These are phyloP conservation scores for Phaffomyces opuntiae DNA, from an alignment of 805 yeast species.

Conservation along the genomic window DNA sequence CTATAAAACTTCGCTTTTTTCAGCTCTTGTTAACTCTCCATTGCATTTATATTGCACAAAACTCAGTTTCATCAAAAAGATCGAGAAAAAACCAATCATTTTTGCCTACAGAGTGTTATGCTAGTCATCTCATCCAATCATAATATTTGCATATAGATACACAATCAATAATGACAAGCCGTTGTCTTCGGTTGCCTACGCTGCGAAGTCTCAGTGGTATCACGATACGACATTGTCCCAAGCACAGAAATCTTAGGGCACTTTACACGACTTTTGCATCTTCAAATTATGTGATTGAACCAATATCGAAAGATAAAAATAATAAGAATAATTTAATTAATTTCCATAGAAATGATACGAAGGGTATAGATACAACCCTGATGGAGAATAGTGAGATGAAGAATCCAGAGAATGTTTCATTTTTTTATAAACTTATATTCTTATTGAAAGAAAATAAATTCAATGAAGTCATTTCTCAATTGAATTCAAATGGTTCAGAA, in stretches of 20 bases:
- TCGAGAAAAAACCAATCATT: neutral
- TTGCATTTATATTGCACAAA: too few relatives aligned
- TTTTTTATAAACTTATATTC: neutral
- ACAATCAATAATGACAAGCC: neutral
- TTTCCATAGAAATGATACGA: neutral
- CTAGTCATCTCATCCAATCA: neutral
- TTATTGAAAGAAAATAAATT: constrained; percentile 4
- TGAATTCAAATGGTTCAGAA: constrained; percentile 1
- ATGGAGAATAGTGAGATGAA: too few relatives aligned
- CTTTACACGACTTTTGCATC: constrained; percentile 6
- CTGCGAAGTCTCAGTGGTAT: neutral
- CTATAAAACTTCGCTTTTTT: too few relatives aligned
- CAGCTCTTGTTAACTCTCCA: too few relatives aligned
- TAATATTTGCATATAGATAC: neutral
- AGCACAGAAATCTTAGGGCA: too few relatives aligned
- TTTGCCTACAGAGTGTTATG: neutral
- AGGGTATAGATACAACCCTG: neutral
- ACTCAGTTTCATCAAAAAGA: neutral
- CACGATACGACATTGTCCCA: neutral
- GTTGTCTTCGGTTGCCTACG: neutral
- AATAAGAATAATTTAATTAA: neutral
- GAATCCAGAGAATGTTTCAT: neutral
- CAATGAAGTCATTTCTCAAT: constrained; percentile 1
- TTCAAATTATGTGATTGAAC: constrained; percentile 1
- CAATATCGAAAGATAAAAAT: neutral